Evolutionary conservation across 306 rosid genomes (phyloP), one percentile per base, ranked within the genome.

Genomic region (Vigna hirtella): DNA sequence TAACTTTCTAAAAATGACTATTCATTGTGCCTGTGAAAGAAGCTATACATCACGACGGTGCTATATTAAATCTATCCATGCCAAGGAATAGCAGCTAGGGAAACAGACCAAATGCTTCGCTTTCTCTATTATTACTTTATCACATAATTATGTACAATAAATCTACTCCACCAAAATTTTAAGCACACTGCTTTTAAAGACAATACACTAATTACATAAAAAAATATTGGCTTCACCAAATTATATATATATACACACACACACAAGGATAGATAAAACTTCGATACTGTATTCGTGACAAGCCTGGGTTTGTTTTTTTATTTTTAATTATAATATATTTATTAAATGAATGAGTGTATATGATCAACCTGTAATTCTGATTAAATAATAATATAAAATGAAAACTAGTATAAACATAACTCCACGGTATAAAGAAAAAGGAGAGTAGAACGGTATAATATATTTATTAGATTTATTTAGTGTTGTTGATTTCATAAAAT

Each of bases 41-140:
- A 42, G 28, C 61, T 43, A 57, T 10, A 50, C 40, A 20, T 50
- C 10, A n/a, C 38, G 61, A 68, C 45, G 61, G 38, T 40, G 67
- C 32, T 52, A 53, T 66, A 11, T 64, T 43, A 63, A 40, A 65
- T 42, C 15, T 40, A 42, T 66, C 6, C 20, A 66, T 51, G 73
- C 20, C 22, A 66, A 14, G 53, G 22, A 9, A 10, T 47, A 16
- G 66, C 66, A n/a, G 66, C 6, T 61, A 61, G 53, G 50, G 71
- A 74, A 74, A 74, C 26, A 30, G 32, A 70, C 10, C 62, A 70
- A 78, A 78, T 70, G 43, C 53, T 58, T 70, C 28, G 30, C 15
- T 70, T 56, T 78, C 79, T 63, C 49, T 49, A 50, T 62, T 78
- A 58, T 70, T 69, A 20, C 20, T 47, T 2, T 34, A 47, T 66